Evolutionary conservation across 345 rosid species (phyloP).

Genomic region (Carallia pectinifolia): DNA sequence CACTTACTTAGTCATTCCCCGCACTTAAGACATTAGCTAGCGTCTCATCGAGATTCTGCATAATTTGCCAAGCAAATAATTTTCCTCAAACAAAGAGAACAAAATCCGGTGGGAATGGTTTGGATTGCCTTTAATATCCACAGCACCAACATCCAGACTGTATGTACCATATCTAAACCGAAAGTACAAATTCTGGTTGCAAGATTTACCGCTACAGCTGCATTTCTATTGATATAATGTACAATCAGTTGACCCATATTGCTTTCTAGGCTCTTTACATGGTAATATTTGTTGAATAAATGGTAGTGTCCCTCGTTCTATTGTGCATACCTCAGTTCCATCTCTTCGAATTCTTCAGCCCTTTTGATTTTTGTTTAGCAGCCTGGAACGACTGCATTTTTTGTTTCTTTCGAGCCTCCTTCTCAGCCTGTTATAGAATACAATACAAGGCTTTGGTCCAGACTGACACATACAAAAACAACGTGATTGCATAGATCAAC

Average conservation of each 20-base stretch:
- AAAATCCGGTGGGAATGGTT: no score
- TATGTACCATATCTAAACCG: no score
- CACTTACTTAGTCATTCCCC: no score
- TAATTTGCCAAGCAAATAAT: no score
- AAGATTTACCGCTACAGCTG: no score
- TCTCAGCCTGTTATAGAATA: constrained; percentile 60
- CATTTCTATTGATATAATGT: no score
- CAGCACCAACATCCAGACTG: no score
- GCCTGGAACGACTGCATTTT: constrained; percentile 85
- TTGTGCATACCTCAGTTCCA: constrained; percentile 59
- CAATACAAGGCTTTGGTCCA: neutral
- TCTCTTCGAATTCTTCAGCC: constrained; percentile 79
- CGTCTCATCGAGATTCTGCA: no score
- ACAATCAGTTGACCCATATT: neutral
- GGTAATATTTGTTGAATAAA: constrained; percentile 9
- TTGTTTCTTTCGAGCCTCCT: constrained; percentile 94
- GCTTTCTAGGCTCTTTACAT: constrained; percentile 17
- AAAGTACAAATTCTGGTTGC: no score
- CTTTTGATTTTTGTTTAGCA: constrained; percentile 83
- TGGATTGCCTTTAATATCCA: no score
- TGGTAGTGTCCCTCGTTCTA: neutral
- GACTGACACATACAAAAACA: neutral
- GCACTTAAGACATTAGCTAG: no score
- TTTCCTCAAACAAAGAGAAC: no score
- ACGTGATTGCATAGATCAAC: neutral